phyloP scores from a whole-genome alignment of 345 rosid genomes.

The Mallotus nudiflorus region DNA sequence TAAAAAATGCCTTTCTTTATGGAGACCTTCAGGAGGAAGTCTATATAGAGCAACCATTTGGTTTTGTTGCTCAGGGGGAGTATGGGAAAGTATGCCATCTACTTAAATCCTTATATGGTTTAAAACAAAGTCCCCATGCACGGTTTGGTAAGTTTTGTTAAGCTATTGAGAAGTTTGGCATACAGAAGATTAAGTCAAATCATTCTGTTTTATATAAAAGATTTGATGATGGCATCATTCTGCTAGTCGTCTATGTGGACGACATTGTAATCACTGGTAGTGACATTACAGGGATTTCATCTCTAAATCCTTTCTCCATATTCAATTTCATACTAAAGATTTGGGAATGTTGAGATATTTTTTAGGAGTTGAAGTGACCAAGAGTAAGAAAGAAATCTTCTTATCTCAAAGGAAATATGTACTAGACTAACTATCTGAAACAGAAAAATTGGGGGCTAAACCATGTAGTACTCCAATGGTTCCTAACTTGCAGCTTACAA shows the following conservation, averaged over 20 bases:
- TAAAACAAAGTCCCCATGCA: background rate
- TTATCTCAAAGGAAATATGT: background rate
- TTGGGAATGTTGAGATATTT: background rate
- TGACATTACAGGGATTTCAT: background rate
- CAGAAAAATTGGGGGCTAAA: background rate
- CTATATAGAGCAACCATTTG: too few species aligned
- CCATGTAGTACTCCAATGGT: background rate
- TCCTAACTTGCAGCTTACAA: background rate
- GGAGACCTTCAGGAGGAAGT: too few species aligned
- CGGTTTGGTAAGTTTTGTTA: background rate
- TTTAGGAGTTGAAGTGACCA: background rate
- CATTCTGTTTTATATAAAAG: too few species aligned
- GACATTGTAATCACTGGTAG: background rate
- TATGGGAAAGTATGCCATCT: too few species aligned
- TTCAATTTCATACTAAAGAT: background rate
- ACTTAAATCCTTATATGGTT: too few species aligned
- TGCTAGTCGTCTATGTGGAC: background rate
- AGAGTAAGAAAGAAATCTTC: background rate
- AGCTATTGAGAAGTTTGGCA: background rate
- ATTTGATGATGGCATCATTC: too few species aligned
- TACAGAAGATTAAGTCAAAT: background rate
- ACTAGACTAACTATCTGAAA: background rate
- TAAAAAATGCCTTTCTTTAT: background rate
- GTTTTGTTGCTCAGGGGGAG: too few species aligned
- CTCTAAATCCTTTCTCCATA: background rate